Evolutionary conservation across 441 rosid species (phyloP).

Genomic region (Viola pubescens): DNA sequence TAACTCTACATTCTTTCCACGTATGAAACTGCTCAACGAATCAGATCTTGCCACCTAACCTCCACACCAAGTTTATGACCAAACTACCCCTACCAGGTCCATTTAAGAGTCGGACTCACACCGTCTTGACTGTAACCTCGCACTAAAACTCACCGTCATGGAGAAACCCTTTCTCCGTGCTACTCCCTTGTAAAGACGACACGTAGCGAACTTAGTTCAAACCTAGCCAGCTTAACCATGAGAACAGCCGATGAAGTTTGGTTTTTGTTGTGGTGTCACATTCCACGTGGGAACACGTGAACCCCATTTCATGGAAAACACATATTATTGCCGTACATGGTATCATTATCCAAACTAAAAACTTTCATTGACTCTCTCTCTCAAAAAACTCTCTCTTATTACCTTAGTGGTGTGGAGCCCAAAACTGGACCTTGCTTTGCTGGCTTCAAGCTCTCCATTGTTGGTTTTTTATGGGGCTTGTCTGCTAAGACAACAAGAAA

Average conservation of each 20-base stretch:
- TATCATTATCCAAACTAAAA: constrained; percentile 11
- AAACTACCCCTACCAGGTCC: neutral
- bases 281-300: constrained; percentile 29
- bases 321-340: neutral
- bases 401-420: constrained; percentile 55
- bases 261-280: constrained; percentile 6
- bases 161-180: no score
- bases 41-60: no score
- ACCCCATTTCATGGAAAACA: constrained; percentile 25
- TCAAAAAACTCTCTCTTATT: constrained; percentile 2
- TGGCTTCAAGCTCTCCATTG: constrained; percentile 67
- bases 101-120: neutral
- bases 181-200: neutral
- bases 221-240: neutral
- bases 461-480: constrained; percentile 65
- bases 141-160: no score
- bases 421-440: constrained; percentile 64
- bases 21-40: no score
- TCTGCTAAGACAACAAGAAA: constrained; percentile 30
- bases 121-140: no score
- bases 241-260: neutral
- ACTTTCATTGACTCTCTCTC: constrained; percentile 27
- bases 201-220: neutral
- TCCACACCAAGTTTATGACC: no score
- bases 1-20: no score